These are phyloP conservation scores for Trichoderma reesei DNA, from an alignment of 495 filamentous ascomycete species.

Conservation along the genomic window DNA sequence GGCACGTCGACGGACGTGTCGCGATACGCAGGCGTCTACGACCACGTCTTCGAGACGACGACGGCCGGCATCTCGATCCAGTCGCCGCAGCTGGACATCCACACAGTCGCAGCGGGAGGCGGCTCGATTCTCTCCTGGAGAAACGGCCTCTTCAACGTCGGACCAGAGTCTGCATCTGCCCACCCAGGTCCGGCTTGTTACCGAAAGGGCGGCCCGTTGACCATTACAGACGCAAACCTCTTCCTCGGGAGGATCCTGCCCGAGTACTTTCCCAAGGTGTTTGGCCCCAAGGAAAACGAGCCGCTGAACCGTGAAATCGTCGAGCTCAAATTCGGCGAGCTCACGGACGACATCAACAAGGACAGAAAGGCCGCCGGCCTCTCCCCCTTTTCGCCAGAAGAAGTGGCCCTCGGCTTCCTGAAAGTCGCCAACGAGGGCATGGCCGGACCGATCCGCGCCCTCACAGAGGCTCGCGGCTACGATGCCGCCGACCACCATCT, in stretches of 20 bases:
- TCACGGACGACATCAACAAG: constrained; percentile 67
- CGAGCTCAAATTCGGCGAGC: constrained; percentile 61
- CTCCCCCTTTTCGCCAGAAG: constrained; percentile 69
- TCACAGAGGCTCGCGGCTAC: constrained; percentile 89
- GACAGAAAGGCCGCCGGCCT: constrained; percentile 32
- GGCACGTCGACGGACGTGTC: constrained; percentile 95
- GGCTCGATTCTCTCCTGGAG: constrained; percentile 85
- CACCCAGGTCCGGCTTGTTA: constrained; percentile 94
- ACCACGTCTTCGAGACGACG: constrained; percentile 95
- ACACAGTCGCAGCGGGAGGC: constrained; percentile 91
- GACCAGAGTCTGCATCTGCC: constrained; percentile 84
- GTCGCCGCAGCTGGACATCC: constrained; percentile 92
- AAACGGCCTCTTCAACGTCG: constrained; percentile 90
- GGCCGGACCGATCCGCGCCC: constrained; percentile 80
- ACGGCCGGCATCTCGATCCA: constrained; percentile 93
- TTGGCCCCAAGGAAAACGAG: constrained; percentile 84
- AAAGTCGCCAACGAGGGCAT: constrained; percentile 94
- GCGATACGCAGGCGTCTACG: constrained; percentile 82
- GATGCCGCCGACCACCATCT: constrained; percentile 82
- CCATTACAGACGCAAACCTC: constrained; percentile 90
- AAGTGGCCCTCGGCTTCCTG: constrained; percentile 83
- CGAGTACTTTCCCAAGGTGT: constrained; percentile 95
- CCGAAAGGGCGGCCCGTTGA: constrained; percentile 86
- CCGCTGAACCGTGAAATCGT: constrained; percentile 71
- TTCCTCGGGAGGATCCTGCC: constrained; percentile 80